Conservation (phyloP, 1,284 basidiomycete species). For the Xanthoconium separans region DNA sequence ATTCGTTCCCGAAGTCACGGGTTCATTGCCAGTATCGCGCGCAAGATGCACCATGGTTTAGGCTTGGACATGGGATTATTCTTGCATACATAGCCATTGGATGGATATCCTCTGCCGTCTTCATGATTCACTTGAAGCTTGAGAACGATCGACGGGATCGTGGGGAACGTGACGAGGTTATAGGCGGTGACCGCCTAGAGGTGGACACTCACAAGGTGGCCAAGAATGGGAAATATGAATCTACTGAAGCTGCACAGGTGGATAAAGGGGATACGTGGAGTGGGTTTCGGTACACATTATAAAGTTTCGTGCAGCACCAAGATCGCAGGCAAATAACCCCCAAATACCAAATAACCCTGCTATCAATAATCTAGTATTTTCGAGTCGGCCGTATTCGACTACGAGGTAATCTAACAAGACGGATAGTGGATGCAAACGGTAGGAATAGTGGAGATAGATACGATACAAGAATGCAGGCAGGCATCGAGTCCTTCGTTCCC, state of each 20-base stretch:
- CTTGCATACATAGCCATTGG: constrained; percentile 49
- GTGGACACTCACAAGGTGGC: constrained; percentile 11
- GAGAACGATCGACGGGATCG: constrained; percentile 46
- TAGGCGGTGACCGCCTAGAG: constrained; percentile 26
- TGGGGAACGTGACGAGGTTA: constrained; percentile 49
- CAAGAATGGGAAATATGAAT: constrained; percentile 40
- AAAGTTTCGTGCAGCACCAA: neutral
- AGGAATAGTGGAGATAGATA: constrained; percentile 8
- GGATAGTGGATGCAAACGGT: neutral
- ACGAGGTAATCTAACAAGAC: neutral
- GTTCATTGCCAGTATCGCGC: constrained; percentile 33
- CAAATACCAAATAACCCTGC: neutral
- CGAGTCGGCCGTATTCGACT: neutral
- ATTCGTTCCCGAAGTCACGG: constrained; percentile 6
- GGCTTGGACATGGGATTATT: constrained; percentile 50
- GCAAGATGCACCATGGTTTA: constrained; percentile 45
- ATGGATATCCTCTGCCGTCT: constrained; percentile 40
- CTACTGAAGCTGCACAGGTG: constrained; percentile 38
- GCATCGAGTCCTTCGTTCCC: neutral
- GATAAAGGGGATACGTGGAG: constrained; percentile 50
- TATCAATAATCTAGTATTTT: neutral
- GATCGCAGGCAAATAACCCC: too few species aligned
- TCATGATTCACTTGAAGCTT: constrained; percentile 36
- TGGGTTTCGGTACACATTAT: constrained; percentile 43
- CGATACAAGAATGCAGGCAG: constrained; percentile 11